Evolutionary conservation across 805 yeast species (phyloP), one percentile per base, ranked within the genome.

Genomic region (Zygoascus ofunaensis): DNA sequence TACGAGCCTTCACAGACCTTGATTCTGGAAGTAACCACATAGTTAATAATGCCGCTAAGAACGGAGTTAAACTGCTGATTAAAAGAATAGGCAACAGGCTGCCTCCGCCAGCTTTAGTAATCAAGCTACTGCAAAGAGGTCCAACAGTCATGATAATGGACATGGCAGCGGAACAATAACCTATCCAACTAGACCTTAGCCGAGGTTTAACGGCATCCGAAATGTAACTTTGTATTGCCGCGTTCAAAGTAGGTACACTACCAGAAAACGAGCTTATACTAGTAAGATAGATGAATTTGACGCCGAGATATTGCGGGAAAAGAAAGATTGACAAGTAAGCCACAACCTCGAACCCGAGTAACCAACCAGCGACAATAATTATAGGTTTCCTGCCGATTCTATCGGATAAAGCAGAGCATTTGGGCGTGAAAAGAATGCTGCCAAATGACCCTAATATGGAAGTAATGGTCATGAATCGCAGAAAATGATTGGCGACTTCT

Each of bases 151-250:
- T 35, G 20, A 57, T 56, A 5, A 43, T 47, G 43, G 49, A 54
- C 42, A 54, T 15, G 3, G 48, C 41, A 15, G 43, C 48, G 22
- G 38, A 35, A 34, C 42, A 19, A 33, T 24, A 35, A 10, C 39
- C 45, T 53, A 63, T 48, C 47, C 59, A 63, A 37, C 37, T 40
- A 3, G 54, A 47, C 52, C 92, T 62, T 46, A 74, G 69, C 23
- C 66, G 69, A 1, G 82, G 72, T 15, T 78, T 81, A 3, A 78
- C 79, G 28, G 82, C 75, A 60, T 85, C 95, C 4, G 83, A 69
- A 15, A 82, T 69, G 55, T 83, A 84, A 49, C 87, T 75, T 56
- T 79, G 79, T 12, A 75, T 63, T 30, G 80, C 64, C 8, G 80
- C 74, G 34, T 80, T 49, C 24, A 78, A 53, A 7, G 79, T 69